These are phyloP conservation scores for Fomitiporia mediterranea DNA, from an alignment of 1,284 basidiomycete genomes.

Conservation along the genomic window DNA sequence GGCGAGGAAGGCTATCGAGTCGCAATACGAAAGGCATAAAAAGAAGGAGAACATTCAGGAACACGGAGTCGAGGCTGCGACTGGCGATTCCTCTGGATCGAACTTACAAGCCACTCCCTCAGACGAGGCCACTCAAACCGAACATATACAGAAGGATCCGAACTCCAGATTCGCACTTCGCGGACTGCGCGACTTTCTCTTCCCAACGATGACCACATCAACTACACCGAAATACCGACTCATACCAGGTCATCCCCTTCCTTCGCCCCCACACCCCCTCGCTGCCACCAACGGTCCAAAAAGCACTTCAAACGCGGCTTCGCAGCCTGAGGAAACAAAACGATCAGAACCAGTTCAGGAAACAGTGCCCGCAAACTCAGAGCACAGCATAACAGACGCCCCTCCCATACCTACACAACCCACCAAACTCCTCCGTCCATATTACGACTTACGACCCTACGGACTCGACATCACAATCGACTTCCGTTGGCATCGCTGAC, in stretches of 20 bases:
- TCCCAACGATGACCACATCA: neutral
- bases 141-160: slow-evolving; percentile 10
- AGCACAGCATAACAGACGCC: neutral
- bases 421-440: slow-evolving; percentile 36
- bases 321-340: too few relatives aligned
- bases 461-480: slow-evolving; percentile 69
- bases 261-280: neutral
- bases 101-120: slow-evolving; percentile 8
- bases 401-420: neutral
- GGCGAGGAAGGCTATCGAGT: slow-evolving; percentile 30
- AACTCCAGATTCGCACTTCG: neutral
- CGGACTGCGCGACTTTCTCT: slow-evolving; percentile 3
- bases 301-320: neutral
- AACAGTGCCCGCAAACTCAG: too few relatives aligned
- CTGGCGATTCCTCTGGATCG: slow-evolving; percentile 26
- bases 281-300: neutral
- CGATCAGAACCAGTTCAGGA: too few relatives aligned
- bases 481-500: slow-evolving; percentile 48
- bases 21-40: slow-evolving; percentile 40
- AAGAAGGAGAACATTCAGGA: slow-evolving; percentile 35
- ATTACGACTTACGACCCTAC: slow-evolving; percentile 67
- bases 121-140: too few relatives aligned
- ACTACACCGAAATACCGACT: neutral
- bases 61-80: slow-evolving; percentile 29
- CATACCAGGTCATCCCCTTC: neutral